These are phyloP conservation scores for Colletotrichum viniferum DNA, from an alignment of 2,329 filamentous ascomycete species.

Conservation along the genomic window DNA sequence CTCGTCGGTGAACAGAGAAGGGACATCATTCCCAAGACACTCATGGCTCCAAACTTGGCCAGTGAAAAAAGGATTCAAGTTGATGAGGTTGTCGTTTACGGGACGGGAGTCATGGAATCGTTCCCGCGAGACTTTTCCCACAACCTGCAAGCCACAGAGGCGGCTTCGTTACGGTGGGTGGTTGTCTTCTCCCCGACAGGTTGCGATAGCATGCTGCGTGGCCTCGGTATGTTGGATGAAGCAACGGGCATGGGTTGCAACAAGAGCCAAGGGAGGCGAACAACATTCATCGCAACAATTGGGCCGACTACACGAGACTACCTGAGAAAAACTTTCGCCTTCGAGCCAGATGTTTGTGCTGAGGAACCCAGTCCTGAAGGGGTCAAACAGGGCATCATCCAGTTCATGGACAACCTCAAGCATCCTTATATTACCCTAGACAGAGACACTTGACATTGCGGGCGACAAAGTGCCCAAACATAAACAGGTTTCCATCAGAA, in stretches of 20 bases:
- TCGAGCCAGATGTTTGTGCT: slow-evolving; percentile 80
- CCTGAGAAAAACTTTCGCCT: slow-evolving; percentile 67
- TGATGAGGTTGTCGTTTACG: slow-evolving; percentile 84
- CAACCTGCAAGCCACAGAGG: slow-evolving; percentile 50
- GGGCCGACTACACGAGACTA: slow-evolving; percentile 89
- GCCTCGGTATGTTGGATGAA: slow-evolving; percentile 55
- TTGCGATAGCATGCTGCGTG: slow-evolving; percentile 63
- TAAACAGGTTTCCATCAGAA: background rate
- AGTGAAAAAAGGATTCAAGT: slow-evolving; percentile 63
- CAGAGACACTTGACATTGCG: background rate
- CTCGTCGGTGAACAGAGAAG: slow-evolving; percentile 88
- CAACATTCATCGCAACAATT: slow-evolving; percentile 80
- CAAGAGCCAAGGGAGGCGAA: slow-evolving; percentile 31
- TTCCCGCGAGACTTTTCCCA: slow-evolving; percentile 72
- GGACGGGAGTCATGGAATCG: slow-evolving; percentile 79
- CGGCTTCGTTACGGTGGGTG: slow-evolving; percentile 64
- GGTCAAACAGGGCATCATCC: slow-evolving; percentile 69
- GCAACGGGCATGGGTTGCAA: slow-evolving; percentile 43
- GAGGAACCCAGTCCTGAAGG: slow-evolving; percentile 83
- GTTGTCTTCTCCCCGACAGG: slow-evolving; percentile 76
- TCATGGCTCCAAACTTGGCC: slow-evolving; percentile 64
- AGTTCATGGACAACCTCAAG: slow-evolving; percentile 36
- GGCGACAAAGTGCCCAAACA: background rate
- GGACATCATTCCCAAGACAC: slow-evolving; percentile 84
- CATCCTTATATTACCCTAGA: background rate